phyloP scores from a whole-genome alignment of 768 basidiomycete species.

The Xerocomus spinulosus region DNA sequence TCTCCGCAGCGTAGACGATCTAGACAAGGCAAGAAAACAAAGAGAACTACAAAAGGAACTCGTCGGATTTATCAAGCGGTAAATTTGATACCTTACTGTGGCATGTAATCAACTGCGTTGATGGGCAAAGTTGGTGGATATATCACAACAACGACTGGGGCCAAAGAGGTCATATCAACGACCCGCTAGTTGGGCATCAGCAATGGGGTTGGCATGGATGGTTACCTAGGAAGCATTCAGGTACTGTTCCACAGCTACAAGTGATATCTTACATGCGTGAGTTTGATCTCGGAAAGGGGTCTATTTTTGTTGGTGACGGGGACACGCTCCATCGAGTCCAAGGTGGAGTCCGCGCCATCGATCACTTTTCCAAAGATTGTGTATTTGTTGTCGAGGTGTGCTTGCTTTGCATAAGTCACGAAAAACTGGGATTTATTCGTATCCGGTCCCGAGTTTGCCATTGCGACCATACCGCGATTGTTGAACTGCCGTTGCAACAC shows the following conservation, averaged over 20 bases:
- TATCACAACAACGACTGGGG: neutral
- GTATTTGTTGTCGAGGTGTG: conserved; percentile 91
- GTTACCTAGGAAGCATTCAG: conserved; percentile 50
- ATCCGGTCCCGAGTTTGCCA: conserved; percentile 96
- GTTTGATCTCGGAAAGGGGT: conserved; percentile 79
- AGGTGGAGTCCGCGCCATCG: conserved; percentile 89
- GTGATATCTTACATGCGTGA: conserved; percentile 59
- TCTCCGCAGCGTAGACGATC: conserved; percentile 80
- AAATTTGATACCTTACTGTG: conserved; percentile 16
- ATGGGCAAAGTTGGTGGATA: conserved; percentile 1
- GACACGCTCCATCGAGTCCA: conserved; percentile 90
- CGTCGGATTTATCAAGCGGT: conserved; percentile 79
- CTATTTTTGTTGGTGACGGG: conserved; percentile 90
- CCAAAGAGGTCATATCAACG: conserved; percentile 16
- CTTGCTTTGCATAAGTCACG: conserved; percentile 86
- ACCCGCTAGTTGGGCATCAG: conserved; percentile 52
- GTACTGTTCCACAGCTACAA: neutral
- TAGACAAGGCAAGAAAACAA: conserved; percentile 76
- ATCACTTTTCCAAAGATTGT: conserved; percentile 98
- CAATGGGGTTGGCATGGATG: conserved; percentile 94
- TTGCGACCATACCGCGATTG: conserved; percentile 88
- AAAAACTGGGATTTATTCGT: conserved; percentile 93
- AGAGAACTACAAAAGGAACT: conserved; percentile 89
- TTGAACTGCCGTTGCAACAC: conserved; percentile 67
- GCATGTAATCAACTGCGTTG: conserved; percentile 10